Conservation (phyloP, 306 rosid genomes). For the Prunus fruticosa region DNA sequence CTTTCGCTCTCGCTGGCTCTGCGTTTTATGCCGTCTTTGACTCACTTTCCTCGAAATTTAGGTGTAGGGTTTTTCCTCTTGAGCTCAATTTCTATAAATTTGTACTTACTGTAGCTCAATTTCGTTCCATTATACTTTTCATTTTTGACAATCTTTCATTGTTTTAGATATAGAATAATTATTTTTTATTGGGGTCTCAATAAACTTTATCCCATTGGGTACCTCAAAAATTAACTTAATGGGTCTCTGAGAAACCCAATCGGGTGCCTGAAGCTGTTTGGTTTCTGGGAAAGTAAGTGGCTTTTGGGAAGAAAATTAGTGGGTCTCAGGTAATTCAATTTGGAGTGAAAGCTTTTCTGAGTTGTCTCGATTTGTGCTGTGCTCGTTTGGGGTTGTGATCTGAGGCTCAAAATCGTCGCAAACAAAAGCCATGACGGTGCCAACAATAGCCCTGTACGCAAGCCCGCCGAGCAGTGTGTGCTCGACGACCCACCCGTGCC, state of each 20-base stretch:
- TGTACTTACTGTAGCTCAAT: conserved; percentile 27
- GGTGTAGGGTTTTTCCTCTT: conserved; percentile 9
- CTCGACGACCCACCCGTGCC: conserved; percentile 78
- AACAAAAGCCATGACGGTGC: conserved; percentile 59
- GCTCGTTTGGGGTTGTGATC: conserved; percentile 6
- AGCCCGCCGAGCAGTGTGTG: conserved; percentile 88
- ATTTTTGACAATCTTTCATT: background rate
- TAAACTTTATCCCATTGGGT: background rate
- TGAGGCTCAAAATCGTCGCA: background rate
- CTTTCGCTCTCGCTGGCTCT: conserved; percentile 30
- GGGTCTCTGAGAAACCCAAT: conserved; percentile 1
- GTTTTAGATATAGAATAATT: background rate
- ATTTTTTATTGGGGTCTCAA: background rate
- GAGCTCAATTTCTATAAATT: conserved; percentile 2
- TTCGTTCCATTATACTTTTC: background rate
- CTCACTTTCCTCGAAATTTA: conserved; percentile 29
- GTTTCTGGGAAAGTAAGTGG: background rate
- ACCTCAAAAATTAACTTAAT: background rate
- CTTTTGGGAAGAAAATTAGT: conserved; percentile 5
- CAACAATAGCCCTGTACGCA: conserved; percentile 80
- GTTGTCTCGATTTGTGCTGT: too few relatives aligned
- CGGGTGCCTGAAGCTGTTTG: background rate
- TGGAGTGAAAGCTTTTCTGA: background rate
- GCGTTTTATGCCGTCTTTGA: conserved; percentile 43
- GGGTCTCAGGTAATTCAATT: background rate